These are phyloP conservation scores for Rhizoclosmatium globosum DNA, from an alignment of 192 early-diverging fungal species.

Conservation along the genomic window DNA sequence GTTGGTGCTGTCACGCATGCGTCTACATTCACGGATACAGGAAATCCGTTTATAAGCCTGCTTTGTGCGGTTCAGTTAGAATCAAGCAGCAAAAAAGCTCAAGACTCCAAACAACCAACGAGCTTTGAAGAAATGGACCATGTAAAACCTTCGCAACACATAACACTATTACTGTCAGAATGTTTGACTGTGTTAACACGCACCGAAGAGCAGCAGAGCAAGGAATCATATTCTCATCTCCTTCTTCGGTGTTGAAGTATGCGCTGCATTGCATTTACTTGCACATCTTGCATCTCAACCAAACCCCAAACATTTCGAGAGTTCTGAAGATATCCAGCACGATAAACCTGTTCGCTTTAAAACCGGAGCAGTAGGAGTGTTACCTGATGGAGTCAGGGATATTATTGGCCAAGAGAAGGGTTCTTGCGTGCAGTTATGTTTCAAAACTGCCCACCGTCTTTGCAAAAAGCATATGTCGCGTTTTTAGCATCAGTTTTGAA, in stretches of 20 bases:
- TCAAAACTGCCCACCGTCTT: slow-evolving; percentile 25
- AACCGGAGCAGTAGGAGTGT: slow-evolving; percentile 14
- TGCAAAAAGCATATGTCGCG: slow-evolving; percentile 49
- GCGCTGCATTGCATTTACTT: slow-evolving; percentile 47
- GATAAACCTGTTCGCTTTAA: neutral
- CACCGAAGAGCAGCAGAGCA: slow-evolving; percentile 34
- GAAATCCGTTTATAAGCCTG: slow-evolving; percentile 39
- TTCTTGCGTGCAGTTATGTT: slow-evolving; percentile 31
- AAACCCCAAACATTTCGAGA: neutral
- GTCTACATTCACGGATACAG: neutral
- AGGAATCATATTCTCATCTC: slow-evolving; percentile 10
- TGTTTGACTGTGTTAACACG: slow-evolving; percentile 55
- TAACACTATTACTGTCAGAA: slow-evolving; percentile 50
- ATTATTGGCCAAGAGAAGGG: slow-evolving; percentile 19
- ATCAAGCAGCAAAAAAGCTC: slow-evolving; percentile 1
- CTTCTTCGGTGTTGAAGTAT: slow-evolving; percentile 41
- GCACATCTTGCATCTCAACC: slow-evolving; percentile 17
- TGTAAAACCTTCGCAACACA: slow-evolving; percentile 29
- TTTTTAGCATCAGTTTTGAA: slow-evolving; percentile 31
- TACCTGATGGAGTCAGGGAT: slow-evolving; percentile 38
- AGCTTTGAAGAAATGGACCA: neutral
- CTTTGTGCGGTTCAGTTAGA: slow-evolving; percentile 34
- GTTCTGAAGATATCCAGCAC: neutral
- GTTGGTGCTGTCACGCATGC: neutral
- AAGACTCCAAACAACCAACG: neutral